phyloP scores from a whole-genome alignment of 495 filamentous ascomycete species.

The Neurospora cerealis region DNA sequence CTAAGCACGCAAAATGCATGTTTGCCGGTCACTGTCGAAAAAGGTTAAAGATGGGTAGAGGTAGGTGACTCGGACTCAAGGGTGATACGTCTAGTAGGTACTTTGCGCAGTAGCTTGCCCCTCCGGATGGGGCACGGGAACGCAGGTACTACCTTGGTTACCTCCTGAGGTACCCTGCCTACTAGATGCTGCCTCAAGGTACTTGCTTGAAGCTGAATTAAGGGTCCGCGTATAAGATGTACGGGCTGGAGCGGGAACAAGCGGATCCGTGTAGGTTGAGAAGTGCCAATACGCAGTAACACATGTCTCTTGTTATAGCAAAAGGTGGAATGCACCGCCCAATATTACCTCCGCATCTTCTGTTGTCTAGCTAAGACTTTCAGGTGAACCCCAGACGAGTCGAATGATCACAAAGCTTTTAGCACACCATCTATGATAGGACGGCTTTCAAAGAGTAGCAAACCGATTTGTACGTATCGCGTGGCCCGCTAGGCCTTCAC shows the following conservation, averaged over 20 bases:
- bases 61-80: neutral
- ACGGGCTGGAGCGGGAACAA: neutral
- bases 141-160: neutral
- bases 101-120: neutral
- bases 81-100: neutral
- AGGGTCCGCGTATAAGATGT: neutral
- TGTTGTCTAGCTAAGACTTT: neutral
- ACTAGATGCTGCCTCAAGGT: neutral
- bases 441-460: neutral
- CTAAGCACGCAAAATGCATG: neutral
- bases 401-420: neutral
- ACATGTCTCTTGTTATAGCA: neutral
- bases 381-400: neutral
- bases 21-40: neutral
- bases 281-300: neutral
- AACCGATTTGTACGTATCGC: neutral
- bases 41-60: neutral
- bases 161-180: neutral
- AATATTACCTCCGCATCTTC: neutral
- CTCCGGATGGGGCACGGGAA: neutral
- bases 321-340: neutral
- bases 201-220: neutral
- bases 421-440: neutral
- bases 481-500: neutral
- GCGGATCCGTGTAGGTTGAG: neutral